Percentiles rank a stretch among this genome's conserved stretches.
Conservation (phyloP, 495 filamentous ascomycete genomes). For the Penicillium desertorum region DNA sequence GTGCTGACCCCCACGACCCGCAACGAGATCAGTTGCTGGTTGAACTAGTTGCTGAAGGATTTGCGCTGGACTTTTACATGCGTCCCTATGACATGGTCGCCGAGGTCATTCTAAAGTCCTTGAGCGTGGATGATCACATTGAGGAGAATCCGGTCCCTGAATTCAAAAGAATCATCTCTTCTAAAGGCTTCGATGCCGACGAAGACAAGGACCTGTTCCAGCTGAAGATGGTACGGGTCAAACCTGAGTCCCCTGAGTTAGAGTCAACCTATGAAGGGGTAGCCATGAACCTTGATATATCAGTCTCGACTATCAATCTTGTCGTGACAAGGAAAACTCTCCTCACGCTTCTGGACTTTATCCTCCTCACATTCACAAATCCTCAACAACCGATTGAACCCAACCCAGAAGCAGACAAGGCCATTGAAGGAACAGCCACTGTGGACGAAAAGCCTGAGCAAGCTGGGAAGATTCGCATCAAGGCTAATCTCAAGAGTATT, state of each 20-base stretch:
- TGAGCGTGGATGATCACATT: constrained; percentile 94
- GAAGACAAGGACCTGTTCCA: constrained; percentile 79
- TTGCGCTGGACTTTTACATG: constrained; percentile 81
- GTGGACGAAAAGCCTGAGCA: constrained; percentile 42
- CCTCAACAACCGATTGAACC: constrained; percentile 50
- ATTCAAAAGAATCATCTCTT: constrained; percentile 94
- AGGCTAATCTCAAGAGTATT: constrained; percentile 89
- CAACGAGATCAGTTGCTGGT: constrained; percentile 80
- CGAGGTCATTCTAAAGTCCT: constrained; percentile 78
- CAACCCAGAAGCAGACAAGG: constrained; percentile 38
- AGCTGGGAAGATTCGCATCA: constrained; percentile 70
- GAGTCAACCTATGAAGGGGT: constrained; percentile 87
- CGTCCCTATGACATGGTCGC: constrained; percentile 89
- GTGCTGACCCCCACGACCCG: constrained; percentile 75
- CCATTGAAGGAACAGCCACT: constrained; percentile 47
- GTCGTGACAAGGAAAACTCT: constrained; percentile 91
- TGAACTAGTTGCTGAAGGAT: constrained; percentile 86
- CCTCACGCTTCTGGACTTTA: constrained; percentile 91
- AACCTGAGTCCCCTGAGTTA: constrained; percentile 89
- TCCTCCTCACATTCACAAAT: constrained; percentile 90
- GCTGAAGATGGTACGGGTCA: constrained; percentile 86
- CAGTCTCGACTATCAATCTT: constrained; percentile 92
- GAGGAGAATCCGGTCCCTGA: constrained; percentile 84
- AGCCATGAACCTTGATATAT: constrained; percentile 86
- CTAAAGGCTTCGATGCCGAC: constrained; percentile 70